Base-by-base conservation (phyloP, 2,329 filamentous ascomycete species). In the Neonectria hederae region DNA sequence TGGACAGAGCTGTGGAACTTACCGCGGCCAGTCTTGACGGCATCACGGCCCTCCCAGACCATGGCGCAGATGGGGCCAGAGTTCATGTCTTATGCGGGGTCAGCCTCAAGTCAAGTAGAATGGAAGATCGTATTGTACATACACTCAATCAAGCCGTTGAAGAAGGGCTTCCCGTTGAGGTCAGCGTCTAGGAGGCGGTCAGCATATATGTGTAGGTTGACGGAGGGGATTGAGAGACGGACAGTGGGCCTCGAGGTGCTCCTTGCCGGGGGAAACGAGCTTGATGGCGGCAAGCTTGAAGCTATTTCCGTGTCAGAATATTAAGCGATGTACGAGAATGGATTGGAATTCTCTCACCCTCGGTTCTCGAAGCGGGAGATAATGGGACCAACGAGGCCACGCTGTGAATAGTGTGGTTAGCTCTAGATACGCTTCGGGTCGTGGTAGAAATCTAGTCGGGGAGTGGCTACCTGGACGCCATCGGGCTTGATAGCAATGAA, bases 401-500 rank as follows among this genome's bases (percentile, higher is more conserved):
- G 95, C 94, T 97, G 80, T 65, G 43, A 45, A 38, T 11, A 67
- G 72, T 76, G 62, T 76, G 30, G 74, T 68, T 32, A 74, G 64
- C 22, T 67, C 13, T 63, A 10, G 35, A 19, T 42, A 45, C 10
- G 21, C 14, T n/a, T 54, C 13, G 17, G 24, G 13, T 45, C 17
- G 21, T 51, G 28, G 28, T 54, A 56, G 42, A 22, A 46, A 42
- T 30, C 32, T 17, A 9, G 26, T 28, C 28, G 38, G 54, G 62
- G 28, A 54, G 48, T 42, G 65, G 84, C 75, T 90, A 97, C 94
- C 91, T 97, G 96, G 86, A 98, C 96, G 83, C 96, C 96, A 86
- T 98, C 96, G 77, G 95, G 96, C 94, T 99, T 99, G 90, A 99
- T 93, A 82, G 96, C 96, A 89, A 98, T 98, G 92, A 98, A 98